Percentiles rank a stretch among this genome's conserved stretches.
These are phyloP conservation scores for Martensiomyces pterosporus DNA, from an alignment of 192 early-diverging fungal species.

Conservation along the genomic window DNA sequence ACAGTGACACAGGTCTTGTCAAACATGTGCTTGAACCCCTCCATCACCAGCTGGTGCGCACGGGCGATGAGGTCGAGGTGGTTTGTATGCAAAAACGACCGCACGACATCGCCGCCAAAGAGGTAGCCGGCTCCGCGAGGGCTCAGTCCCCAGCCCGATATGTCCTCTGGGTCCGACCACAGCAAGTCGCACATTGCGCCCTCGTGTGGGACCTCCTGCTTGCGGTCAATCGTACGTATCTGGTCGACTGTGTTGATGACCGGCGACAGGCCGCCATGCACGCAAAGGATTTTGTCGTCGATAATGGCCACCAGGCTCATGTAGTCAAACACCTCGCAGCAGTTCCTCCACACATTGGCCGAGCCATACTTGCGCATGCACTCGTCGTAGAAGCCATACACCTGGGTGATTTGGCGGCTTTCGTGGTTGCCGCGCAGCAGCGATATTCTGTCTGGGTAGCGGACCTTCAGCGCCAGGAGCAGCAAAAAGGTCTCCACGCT, in stretches of 20 bases:
- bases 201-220: constrained; percentile 97
- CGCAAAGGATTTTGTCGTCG: constrained; percentile 91
- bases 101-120: constrained; percentile 90
- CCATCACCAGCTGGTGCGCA: constrained; percentile 97
- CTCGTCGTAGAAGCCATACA: constrained; percentile 98
- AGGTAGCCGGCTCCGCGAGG: constrained; percentile 97
- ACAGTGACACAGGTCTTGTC: constrained; percentile 94
- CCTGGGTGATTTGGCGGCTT: constrained; percentile 92
- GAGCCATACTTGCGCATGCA: constrained; percentile 95
- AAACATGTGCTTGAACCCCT: constrained; percentile 97
- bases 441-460: constrained; percentile 91
- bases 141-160: constrained; percentile 88
- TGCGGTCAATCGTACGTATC: constrained; percentile 90
- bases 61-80: constrained; percentile 85
- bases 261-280: constrained; percentile 93
- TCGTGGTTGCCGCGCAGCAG: constrained; percentile 94
- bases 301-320: constrained; percentile 90
- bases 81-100: constrained; percentile 79
- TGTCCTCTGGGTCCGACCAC: constrained; percentile 96
- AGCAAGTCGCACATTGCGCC: constrained; percentile 97
- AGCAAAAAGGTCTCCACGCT: constrained; percentile 97
- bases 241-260: constrained; percentile 92
- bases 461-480: constrained; percentile 86
- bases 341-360: constrained; percentile 95
- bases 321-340: constrained; percentile 97